Evolutionary conservation across 2,329 filamentous ascomycete species (phyloP).

Genomic region (Aspergillus sergii): DNA sequence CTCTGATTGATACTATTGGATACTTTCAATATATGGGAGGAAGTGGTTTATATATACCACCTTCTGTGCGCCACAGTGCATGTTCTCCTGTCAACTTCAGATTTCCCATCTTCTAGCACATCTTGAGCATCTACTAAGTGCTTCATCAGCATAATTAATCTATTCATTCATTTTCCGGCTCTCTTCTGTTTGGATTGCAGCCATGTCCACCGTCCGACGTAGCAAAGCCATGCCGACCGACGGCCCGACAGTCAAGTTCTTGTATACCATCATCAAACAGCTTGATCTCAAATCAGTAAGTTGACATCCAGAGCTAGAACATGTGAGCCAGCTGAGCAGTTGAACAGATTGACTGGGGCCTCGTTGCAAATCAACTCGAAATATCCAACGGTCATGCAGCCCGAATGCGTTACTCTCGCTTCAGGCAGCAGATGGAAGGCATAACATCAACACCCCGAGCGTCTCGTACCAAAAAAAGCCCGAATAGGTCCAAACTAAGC

Average conservation of each 20-base stretch:
- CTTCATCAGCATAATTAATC: not conserved
- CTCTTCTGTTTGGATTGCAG: not conserved
- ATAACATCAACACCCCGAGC: slow-evolving; percentile 27
- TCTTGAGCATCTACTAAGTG: not conserved
- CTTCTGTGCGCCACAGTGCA: slow-evolving; percentile 20
- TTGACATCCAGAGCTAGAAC: not conserved
- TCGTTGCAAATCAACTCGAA: slow-evolving; percentile 52
- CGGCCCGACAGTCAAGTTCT: slow-evolving; percentile 52
- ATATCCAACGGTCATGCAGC: slow-evolving; percentile 61
- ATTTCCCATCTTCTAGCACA: not conserved
- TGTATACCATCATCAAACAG: slow-evolving; percentile 60
- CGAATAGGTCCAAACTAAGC: slow-evolving; percentile 24
- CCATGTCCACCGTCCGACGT: slow-evolving; percentile 41
- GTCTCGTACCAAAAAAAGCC: slow-evolving; percentile 29
- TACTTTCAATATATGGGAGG: not conserved
- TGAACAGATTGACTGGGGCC: slow-evolving; percentile 57
- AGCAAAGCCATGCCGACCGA: slow-evolving; percentile 52
- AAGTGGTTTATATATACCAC: slow-evolving; percentile 14
- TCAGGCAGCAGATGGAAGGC: slow-evolving; percentile 57
- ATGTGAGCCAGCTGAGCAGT: not conserved
- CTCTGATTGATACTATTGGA: not conserved
- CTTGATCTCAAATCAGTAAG: slow-evolving; percentile 55
- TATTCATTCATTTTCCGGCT: not conserved
- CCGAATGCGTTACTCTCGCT: slow-evolving; percentile 59
- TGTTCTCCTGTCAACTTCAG: slow-evolving; percentile 12